Conservation (phyloP, 2,329 filamentous ascomycete genomes). For the Zasmidium citrigriseum region DNA sequence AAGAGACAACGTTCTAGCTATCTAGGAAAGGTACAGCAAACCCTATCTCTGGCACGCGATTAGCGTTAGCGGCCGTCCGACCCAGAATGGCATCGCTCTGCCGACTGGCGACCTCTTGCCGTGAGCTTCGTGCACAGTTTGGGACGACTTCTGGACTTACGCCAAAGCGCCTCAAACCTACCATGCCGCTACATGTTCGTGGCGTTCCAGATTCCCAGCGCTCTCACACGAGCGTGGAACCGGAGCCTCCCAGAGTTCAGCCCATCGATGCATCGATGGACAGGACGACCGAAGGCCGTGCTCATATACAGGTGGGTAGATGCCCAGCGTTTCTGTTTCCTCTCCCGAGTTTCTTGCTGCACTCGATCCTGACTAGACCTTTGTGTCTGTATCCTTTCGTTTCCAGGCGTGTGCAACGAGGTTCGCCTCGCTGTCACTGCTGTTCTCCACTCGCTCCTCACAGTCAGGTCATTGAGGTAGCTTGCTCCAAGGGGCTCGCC, state of each 20-base stretch:
- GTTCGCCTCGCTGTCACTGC: conserved; percentile 2
- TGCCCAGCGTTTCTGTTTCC: conserved; percentile 2
- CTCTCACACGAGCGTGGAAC: conserved; percentile 4
- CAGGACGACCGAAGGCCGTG: neutral
- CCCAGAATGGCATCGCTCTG: neutral
- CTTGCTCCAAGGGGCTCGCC: neutral
- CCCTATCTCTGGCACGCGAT: conserved; percentile 4
- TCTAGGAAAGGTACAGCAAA: neutral
- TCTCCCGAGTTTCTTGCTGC: conserved; percentile 5
- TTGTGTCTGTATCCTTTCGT: conserved; percentile 22
- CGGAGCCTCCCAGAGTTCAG: neutral
- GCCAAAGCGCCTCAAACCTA: conserved; percentile 1
- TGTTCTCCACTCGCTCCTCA: conserved; percentile 2
- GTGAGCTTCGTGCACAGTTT: neutral
- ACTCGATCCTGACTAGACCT: conserved; percentile 15
- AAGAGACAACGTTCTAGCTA: neutral
- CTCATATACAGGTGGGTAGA: conserved; percentile 12
- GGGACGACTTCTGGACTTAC: neutral
- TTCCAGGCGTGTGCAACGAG: conserved; percentile 2
- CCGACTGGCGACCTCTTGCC: neutral
- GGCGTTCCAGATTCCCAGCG: conserved; percentile 7
- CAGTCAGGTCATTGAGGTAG: neutral
- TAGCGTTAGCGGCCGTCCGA: neutral
- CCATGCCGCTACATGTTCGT: conserved; percentile 4
- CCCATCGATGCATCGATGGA: neutral